Evolutionary conservation across 345 rosid species (phyloP), one percentile per base, ranked within the genome.

Genomic region (Kernera saxatilis): DNA sequence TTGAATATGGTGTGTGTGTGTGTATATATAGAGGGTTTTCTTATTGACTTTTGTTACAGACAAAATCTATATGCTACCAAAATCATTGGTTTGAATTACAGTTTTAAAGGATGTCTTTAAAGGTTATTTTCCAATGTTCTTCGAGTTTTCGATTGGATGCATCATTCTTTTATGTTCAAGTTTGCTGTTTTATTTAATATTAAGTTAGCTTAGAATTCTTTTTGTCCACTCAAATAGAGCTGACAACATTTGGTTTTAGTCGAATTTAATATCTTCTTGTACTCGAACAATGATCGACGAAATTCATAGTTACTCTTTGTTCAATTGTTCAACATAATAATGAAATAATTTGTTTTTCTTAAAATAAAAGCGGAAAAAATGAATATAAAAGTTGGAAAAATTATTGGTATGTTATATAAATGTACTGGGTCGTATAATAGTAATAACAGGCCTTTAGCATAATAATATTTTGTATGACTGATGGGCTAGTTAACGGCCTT

Each of bases 21-120:
- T 72, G 18, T 71, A 35, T 64, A 46, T 58, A 58, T 55, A 74
- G 67, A 50, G 73, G 15, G 19, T 46, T 10, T 48, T 37, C 35
- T 37, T 5, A 5, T 37, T 26, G 17, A 21, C 17, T 48, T 14
- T 51, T 67, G 43, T 29, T 41, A 67, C 39, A 59, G 22, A 67
- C 32, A 51, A 19, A 50, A 51, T 18, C 19, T 59, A 17, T 40
- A 59, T 43, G 30, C 48, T 60, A 51, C 43, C 40, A 59, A 58
- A 49, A 57, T 39, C 18, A 48, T 49, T 73, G 67, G 33, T 55
- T 56, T 37, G 2, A 65, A 65, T 56, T 25, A 56, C 14, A 55
- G 27, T 19, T 59, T 37, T 13, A 44, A 39, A 69, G 18, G 39
- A 33, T 29, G 69, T 14, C 45, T 64, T 41, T 40, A 7, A 41